phyloP scores from a whole-genome alignment of 306 rosid species.

The Senna siamea region DNA sequence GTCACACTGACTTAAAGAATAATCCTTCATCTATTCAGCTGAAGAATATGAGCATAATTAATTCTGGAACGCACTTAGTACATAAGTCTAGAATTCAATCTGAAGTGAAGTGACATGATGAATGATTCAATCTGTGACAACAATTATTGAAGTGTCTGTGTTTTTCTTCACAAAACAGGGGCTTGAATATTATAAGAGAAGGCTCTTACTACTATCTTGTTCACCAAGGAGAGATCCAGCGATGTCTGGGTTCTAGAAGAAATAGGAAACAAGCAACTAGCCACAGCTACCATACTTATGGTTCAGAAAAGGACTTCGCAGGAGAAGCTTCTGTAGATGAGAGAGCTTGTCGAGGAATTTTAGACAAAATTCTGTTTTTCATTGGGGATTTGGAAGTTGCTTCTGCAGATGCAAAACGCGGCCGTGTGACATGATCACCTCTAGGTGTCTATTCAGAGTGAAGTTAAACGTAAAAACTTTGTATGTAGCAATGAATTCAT shows the following conservation, averaged over 20 bases:
- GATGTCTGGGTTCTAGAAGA: slow-evolving; percentile 67
- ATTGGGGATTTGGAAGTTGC: slow-evolving; percentile 85
- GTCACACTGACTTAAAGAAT: background rate
- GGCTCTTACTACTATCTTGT: slow-evolving; percentile 71
- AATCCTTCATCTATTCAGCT: no score
- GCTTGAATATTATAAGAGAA: slow-evolving; percentile 75
- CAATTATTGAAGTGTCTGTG: slow-evolving; percentile 13
- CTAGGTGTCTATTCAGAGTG: background rate
- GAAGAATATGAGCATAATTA: no score
- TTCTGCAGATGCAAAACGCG: slow-evolving; percentile 65
- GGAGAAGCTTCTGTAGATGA: slow-evolving; percentile 47
- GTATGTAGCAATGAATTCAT: slow-evolving; percentile 36
- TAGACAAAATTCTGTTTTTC: slow-evolving; percentile 78
- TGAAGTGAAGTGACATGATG: background rate
- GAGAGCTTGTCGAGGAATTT: slow-evolving; percentile 58
- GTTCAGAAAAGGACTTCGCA: slow-evolving; percentile 39
- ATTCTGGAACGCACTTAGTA: background rate
- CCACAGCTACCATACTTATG: slow-evolving; percentile 24
- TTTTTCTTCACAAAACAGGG: slow-evolving; percentile 51
- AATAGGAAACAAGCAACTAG: slow-evolving; percentile 33
- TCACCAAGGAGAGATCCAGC: slow-evolving; percentile 76
- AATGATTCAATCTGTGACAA: slow-evolving; percentile 8
- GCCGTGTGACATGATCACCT: slow-evolving; percentile 45
- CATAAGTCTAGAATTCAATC: background rate
- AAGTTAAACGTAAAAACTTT: slow-evolving; percentile 32